phyloP scores from a whole-genome alignment of 768 basidiomycete genomes.

The Pisolithus microcarpus region DNA sequence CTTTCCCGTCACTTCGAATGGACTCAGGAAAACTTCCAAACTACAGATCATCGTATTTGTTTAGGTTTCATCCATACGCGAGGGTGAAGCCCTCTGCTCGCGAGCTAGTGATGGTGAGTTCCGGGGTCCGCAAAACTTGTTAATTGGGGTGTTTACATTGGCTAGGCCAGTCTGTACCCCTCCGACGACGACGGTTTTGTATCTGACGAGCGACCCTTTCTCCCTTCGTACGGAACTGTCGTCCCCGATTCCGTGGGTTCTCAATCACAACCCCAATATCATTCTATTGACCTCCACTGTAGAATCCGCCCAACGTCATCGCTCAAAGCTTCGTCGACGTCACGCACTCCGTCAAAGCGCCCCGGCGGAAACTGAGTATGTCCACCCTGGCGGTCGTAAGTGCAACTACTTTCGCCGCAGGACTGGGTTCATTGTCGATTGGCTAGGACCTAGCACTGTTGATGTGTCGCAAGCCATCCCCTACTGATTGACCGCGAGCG shows the following conservation, averaged over 20 bases:
- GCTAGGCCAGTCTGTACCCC: not conserved
- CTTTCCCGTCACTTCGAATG: not conserved
- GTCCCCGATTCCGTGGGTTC: not conserved
- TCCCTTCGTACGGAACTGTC: not conserved
- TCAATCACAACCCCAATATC: not conserved
- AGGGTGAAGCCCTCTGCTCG: conserved; percentile 3
- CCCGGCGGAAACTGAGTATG: too few relatives aligned
- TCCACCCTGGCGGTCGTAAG: too few relatives aligned
- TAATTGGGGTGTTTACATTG: too few relatives aligned
- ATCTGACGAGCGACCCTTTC: not conserved
- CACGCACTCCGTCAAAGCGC: too few relatives aligned
- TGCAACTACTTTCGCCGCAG: too few relatives aligned
- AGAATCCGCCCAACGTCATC: too few relatives aligned
- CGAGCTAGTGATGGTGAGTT: conserved; percentile 3
- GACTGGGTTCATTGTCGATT: too few relatives aligned
- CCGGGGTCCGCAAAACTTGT: not conserved
- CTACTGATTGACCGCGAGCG: too few relatives aligned
- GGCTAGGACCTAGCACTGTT: too few relatives aligned
- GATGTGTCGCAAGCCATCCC: too few relatives aligned
- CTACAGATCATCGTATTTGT: conserved; percentile 7
- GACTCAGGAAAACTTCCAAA: conserved; percentile 2
- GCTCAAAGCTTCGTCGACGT: too few relatives aligned
- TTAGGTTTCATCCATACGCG: conserved; percentile 9
- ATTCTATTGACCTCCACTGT: too few relatives aligned
- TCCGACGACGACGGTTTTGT: not conserved